Conservation (phyloP, 257 asterid species). For the Plantago elongata region DNA sequence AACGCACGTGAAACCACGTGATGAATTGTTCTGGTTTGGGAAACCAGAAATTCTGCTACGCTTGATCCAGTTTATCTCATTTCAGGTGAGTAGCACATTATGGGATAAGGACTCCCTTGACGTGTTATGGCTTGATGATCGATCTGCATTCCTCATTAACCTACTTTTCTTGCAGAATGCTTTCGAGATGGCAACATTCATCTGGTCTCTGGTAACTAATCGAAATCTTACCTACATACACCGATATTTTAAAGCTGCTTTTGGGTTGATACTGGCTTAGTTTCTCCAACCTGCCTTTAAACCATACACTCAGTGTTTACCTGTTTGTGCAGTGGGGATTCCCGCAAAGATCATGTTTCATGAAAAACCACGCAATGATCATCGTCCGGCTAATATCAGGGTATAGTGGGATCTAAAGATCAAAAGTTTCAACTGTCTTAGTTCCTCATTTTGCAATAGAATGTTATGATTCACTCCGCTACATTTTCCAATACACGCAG, state of each 20-base stretch:
- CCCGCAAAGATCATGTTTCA: constrained; percentile 63
- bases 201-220: constrained; percentile 71
- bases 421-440: too few species aligned
- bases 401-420: constrained; percentile 24
- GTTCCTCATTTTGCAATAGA: too few species aligned
- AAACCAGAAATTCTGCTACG: constrained; percentile 73
- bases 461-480: not conserved
- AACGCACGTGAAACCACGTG: constrained; percentile 75
- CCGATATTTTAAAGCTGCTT: too few species aligned
- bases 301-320: not conserved
- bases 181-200: constrained; percentile 93
- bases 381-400: constrained; percentile 58
- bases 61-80: constrained; percentile 77
- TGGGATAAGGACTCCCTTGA: not conserved
- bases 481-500: constrained; percentile 31
- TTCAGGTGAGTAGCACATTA: constrained; percentile 48
- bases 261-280: too few species aligned
- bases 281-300: not conserved
- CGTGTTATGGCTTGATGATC: not conserved
- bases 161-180: constrained; percentile 56
- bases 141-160: not conserved
- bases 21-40: constrained; percentile 84
- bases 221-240: too few species aligned
- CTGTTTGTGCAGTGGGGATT: constrained; percentile 69
- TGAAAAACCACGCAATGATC: constrained; percentile 72